Conservation (phyloP, 192 early-diverging fungal species). For the Gonapodya prolifera region DNA sequence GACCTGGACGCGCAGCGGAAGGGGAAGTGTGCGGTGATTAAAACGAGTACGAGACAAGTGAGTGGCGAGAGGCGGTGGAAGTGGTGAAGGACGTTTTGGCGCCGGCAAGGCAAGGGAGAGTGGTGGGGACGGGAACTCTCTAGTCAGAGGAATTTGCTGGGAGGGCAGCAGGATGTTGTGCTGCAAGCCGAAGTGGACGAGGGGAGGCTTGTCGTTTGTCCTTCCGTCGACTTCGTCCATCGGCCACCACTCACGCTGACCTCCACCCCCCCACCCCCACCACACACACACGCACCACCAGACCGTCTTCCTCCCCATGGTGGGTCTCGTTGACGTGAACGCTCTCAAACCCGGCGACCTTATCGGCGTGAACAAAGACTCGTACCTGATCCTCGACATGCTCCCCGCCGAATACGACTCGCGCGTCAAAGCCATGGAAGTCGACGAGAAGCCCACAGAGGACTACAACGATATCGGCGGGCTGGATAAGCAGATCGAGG, state of each 20-base stretch:
- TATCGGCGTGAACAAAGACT: conserved; percentile 97
- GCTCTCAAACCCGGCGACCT: conserved; percentile 90
- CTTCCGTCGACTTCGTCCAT: neutral
- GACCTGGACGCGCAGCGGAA: conserved; percentile 85
- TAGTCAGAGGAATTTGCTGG: too few relatives aligned
- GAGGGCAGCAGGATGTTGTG: too few relatives aligned
- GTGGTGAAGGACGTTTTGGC: too few relatives aligned
- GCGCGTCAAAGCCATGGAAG: conserved; percentile 98
- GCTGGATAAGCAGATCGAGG: conserved; percentile 79
- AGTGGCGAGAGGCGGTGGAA: too few relatives aligned
- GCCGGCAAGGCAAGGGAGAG: too few relatives aligned
- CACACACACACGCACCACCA: conserved; percentile 14
- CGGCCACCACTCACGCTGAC: too few relatives aligned
- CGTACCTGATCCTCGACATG: conserved; percentile 87
- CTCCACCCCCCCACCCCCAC: conserved; percentile 12
- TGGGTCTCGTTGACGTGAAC: conserved; percentile 83
- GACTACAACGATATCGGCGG: conserved; percentile 91
- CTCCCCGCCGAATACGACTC: conserved; percentile 97
- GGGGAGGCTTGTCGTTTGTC: too few relatives aligned
- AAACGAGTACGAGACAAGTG: conserved; percentile 89
- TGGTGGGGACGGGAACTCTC: too few relatives aligned
- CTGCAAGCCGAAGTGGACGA: conserved; percentile 29
- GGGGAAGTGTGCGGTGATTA: conserved; percentile 95
- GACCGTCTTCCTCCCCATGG: conserved; percentile 93
- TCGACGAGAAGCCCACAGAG: conserved; percentile 98